Evolutionary conservation across 2,329 filamentous ascomycete genomes (phyloP), one percentile per base, ranked within the genome.

Genomic region (Hypoxylon sp.): DNA sequence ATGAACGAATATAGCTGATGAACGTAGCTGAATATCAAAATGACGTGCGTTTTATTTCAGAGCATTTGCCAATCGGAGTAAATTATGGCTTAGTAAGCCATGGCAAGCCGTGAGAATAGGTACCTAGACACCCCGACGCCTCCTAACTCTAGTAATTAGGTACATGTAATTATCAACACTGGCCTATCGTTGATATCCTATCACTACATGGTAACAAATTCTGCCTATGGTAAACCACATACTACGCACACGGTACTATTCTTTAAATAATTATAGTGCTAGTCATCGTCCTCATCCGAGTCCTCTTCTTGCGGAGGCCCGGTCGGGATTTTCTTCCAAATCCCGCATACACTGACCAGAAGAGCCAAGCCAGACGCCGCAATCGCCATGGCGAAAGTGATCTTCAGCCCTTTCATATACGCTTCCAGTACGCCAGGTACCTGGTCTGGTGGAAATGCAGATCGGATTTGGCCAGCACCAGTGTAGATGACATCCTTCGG

Each of bases 361-460:
- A 55, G 41, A 17, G 32, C 23, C 4, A 43, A 7, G 10, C 41
- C 43, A n/a, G 6, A 32, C 1, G 49, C 2, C 1, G 21, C 51
- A 17, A 56, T 23, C 0, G 17, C 14, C 6, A 56, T 14, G 6
- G 59, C 43, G 7, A 55, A 50, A 14, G n/a, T 5, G 6, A 23
- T 45, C n/a, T 43, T 56, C 5, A 62, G 17, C 1, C 86, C 86
- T 56, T 85, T 79, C 63, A 85, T 90, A 78, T 92, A 92, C 0
- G 86, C 86, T 11, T 32, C 2, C 5, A 90, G 78, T 45, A 92
- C 85, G 0, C 81, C 82, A 0, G 78, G 74, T 0, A 91, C 73
- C 67, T 81, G 80, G 11, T 85, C 75, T 0, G 77, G 60, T 0
- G 83, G 73, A 60, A 91, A 86, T 1, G 78, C 78, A 63, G 85